Conservation (phyloP, 1,139 yeast species). For the Pichia sp. region DNA sequence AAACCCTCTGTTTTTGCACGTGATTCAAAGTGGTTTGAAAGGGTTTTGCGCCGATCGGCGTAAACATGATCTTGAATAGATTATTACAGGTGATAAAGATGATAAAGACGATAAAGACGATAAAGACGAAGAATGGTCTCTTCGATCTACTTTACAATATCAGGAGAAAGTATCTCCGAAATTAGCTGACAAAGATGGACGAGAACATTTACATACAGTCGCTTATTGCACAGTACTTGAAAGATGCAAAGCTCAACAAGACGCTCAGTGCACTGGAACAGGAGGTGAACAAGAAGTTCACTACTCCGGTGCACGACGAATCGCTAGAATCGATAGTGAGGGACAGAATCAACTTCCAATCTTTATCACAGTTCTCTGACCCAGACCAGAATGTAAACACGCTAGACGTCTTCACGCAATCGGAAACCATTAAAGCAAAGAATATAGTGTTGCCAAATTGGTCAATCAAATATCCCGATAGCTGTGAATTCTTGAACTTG, state of each 20-base stretch:
- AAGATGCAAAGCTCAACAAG: constrained; percentile 40
- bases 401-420: constrained; percentile 23
- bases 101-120: too few relatives aligned
- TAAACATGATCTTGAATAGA: not conserved
- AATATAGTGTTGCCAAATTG: constrained; percentile 23
- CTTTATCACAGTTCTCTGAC: constrained; percentile 3
- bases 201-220: constrained; percentile 25
- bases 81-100: not conserved
- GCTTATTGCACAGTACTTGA: constrained; percentile 54
- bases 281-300: constrained; percentile 28
- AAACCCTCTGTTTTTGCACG: not conserved
- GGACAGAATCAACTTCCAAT: constrained; percentile 44
- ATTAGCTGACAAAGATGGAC: not conserved
- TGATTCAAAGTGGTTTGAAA: not conserved
- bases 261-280: constrained; percentile 48
- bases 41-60: too few relatives aligned
- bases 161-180: too few relatives aligned
- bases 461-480: constrained; percentile 24
- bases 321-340: constrained; percentile 46
- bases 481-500: constrained; percentile 14
- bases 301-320: constrained; percentile 35
- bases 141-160: too few relatives aligned
- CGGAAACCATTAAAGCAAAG: constrained; percentile 19
- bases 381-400: constrained; percentile 14
- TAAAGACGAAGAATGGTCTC: too few relatives aligned